phyloP scores from a whole-genome alignment of 495 filamentous ascomycete genomes.

The Cudoniella acicularis region DNA sequence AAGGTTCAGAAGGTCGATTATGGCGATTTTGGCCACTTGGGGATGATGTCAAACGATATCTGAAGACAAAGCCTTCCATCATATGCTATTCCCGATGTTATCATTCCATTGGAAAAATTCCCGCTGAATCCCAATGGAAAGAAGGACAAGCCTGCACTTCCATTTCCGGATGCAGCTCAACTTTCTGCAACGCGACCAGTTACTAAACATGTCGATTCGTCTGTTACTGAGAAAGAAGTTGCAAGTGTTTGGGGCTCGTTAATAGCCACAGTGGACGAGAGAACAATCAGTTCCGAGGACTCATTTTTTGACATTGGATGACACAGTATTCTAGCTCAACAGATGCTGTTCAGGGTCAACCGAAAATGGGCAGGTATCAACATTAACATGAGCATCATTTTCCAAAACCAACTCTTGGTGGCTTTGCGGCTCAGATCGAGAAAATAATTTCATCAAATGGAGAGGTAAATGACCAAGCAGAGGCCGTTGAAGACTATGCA shows the following conservation, averaged over 20 bases:
- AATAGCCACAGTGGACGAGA: slow-evolving; percentile 37
- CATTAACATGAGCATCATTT: slow-evolving; percentile 73
- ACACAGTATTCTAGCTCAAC: slow-evolving; percentile 82
- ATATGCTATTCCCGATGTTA: slow-evolving; percentile 76
- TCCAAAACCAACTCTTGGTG: slow-evolving; percentile 67
- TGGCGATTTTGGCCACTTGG: slow-evolving; percentile 63
- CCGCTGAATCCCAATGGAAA: slow-evolving; percentile 95
- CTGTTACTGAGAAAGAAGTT: slow-evolving; percentile 62
- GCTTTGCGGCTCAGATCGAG: slow-evolving; percentile 75
- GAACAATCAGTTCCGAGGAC: slow-evolving; percentile 58
- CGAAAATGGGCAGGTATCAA: slow-evolving; percentile 48
- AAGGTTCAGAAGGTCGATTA: slow-evolving; percentile 58
- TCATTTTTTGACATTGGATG: slow-evolving; percentile 88
- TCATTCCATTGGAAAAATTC: slow-evolving; percentile 75
- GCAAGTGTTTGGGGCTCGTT: slow-evolving; percentile 64
- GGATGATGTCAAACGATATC: slow-evolving; percentile 67
- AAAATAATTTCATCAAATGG: slow-evolving; percentile 34
- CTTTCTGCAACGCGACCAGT: slow-evolving; percentile 39
- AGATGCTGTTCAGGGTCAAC: slow-evolving; percentile 62
- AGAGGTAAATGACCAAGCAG: slow-evolving; percentile 31
- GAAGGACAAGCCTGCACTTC: slow-evolving; percentile 84
- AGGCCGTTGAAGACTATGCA: slow-evolving; percentile 57
- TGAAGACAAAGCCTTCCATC: slow-evolving; percentile 72
- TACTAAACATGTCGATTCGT: slow-evolving; percentile 19
- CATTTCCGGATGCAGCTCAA: slow-evolving; percentile 80